These are phyloP conservation scores for Globisporangium nunn DNA, from an alignment of 352 stramenopile species.

Conservation along the genomic window DNA sequence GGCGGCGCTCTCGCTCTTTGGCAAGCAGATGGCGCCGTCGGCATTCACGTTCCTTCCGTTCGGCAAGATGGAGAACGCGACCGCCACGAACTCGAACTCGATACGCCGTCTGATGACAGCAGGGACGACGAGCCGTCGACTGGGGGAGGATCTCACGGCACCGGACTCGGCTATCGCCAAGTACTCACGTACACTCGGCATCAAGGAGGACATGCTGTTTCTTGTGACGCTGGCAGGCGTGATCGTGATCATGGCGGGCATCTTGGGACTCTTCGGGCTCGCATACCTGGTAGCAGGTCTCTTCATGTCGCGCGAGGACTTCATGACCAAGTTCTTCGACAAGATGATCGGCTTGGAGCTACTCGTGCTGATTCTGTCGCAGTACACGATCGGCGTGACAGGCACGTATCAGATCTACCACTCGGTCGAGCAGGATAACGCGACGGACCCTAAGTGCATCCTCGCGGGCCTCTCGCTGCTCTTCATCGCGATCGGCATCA, in stretches of 20 bases:
- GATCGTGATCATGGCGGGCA: constrained; percentile 57
- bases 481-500: constrained; percentile 62
- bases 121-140: neutral
- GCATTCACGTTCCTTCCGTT: constrained; percentile 78
- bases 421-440: constrained; percentile 43
- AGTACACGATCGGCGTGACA: constrained; percentile 83
- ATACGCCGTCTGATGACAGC: constrained; percentile 3
- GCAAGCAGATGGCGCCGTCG: constrained; percentile 65
- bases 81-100: constrained; percentile 12
- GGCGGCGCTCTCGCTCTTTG: constrained; percentile 54
- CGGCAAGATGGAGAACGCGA: constrained; percentile 33
- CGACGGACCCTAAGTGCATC: constrained; percentile 59
- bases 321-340: constrained; percentile 75
- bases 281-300: constrained; percentile 46
- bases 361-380: constrained; percentile 65
- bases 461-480: constrained; percentile 52
- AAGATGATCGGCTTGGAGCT: constrained; percentile 79
- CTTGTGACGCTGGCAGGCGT: constrained; percentile 71
- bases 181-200: constrained; percentile 63
- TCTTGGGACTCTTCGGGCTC: constrained; percentile 55
- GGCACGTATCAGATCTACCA: constrained; percentile 84
- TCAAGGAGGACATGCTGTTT: constrained; percentile 79
- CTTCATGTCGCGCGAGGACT: constrained; percentile 66
- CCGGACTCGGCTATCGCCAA: constrained; percentile 51
- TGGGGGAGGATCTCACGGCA: constrained; percentile 12